Evolutionary conservation across 441 rosid genomes (phyloP), one percentile per base, ranked within the genome.

Genomic region (Macaranga tanarius): DNA sequence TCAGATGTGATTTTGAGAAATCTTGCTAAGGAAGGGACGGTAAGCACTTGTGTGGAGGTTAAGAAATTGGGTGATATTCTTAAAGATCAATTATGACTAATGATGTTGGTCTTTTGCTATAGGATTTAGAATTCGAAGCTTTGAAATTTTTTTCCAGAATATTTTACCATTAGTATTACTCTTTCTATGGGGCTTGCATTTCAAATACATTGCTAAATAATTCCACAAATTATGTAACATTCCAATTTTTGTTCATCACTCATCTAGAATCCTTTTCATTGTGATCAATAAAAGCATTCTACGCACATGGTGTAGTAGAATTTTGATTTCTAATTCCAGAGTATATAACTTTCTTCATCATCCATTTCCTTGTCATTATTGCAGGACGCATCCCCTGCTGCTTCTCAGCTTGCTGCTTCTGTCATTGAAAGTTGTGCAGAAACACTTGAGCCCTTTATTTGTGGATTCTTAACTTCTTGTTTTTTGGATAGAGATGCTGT

Each of bases 401-500:
- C 92, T 81, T 81, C 84, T 78, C 86, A 77, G 80, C 92, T 93
- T 71, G 99, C 98, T 50, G 83, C 77, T 79, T 88, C 95, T 74
- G 86, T 93, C 77, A 86, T 93, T 79, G 83, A 89, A 81, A 74
- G 78, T 74, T 93, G 96, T 77, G 67, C 82, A 72, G 87, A 84
- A 80, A 86, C 79, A 72, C 90, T 95, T 62, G 84, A 88, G 89
- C 95, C 95, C 57, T 86, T 84, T 22, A 76, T 93, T 80, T 84
- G 90, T 82, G 84, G 89, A 69, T 91, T 95, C 80, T 80, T 95
- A 74, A 74, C 89, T 28, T 89, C 98, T 62, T 95, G 98, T 84
- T 85, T 85, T 62, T 58, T 86, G 82, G 86, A 91, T 58, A 87
- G 90, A 81, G 97, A 90, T 82, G 73, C 87, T 73, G 80, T 84